Evolutionary conservation across 2,329 filamentous ascomycete genomes (phyloP).

Genomic region (Cladorrhinum sp.): DNA sequence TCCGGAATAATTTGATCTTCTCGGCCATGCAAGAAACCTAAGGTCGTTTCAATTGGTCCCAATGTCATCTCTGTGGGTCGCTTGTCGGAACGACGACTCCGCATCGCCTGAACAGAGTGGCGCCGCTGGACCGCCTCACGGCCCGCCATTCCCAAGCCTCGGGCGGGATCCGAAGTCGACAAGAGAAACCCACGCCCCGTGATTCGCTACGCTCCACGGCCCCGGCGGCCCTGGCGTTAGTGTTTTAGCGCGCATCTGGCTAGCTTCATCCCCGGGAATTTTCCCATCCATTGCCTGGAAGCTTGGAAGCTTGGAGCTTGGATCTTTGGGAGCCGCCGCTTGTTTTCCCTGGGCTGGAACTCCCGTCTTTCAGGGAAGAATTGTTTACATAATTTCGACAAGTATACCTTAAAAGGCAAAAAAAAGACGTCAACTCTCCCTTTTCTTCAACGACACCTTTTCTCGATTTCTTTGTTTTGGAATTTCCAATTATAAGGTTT

Average conservation of each 20-base stretch:
- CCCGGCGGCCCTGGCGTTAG: not conserved
- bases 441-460: not conserved
- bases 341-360: not conserved
- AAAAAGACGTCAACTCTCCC: not conserved
- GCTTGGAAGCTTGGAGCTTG: not conserved
- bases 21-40: slow-evolving; percentile 23
- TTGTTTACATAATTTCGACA: not conserved
- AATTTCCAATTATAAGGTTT: not conserved
- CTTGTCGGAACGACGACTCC: slow-evolving; percentile 28
- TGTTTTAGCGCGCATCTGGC: slow-evolving; percentile 6
- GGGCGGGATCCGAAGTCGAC: slow-evolving; percentile 12
- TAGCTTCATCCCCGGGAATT: not conserved
- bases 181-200: slow-evolving; percentile 1
- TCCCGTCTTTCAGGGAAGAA: not conserved
- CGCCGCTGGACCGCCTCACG: slow-evolving; percentile 28
- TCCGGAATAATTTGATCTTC: slow-evolving; percentile 25
- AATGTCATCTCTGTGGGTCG: slow-evolving; percentile 14
- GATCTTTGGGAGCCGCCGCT: not conserved
- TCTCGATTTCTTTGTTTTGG: not conserved
- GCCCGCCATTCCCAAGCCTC: slow-evolving; percentile 29
- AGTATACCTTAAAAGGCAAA: not conserved
- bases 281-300: not conserved
- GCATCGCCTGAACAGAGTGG: slow-evolving; percentile 30
- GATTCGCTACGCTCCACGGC: slow-evolving; percentile 13
- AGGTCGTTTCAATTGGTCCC: slow-evolving; percentile 21